These are phyloP conservation scores for Fonsecaea erecta DNA, from an alignment of 2,329 filamentous ascomycete genomes.

Conservation along the genomic window DNA sequence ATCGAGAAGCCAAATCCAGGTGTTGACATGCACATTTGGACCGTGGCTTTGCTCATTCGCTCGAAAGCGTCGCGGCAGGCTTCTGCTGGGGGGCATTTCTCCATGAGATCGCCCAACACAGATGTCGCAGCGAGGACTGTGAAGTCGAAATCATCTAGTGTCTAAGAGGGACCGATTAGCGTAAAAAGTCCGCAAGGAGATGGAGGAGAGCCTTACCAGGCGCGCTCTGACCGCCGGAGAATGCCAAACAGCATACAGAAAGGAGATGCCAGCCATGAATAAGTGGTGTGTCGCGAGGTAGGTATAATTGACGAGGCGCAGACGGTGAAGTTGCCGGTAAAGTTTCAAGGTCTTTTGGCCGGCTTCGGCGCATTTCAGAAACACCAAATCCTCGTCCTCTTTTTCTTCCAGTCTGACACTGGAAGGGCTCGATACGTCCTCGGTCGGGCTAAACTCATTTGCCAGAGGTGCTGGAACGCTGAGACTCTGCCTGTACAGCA, in stretches of 20 bases:
- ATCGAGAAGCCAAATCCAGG: constrained; percentile 70
- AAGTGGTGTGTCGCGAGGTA: constrained; percentile 94
- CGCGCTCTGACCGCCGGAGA: constrained; percentile 84
- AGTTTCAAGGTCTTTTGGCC: constrained; percentile 90
- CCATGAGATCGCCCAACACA: constrained; percentile 86
- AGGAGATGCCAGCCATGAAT: constrained; percentile 96
- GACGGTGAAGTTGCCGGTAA: constrained; percentile 85
- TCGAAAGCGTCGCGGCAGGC: constrained; percentile 94
- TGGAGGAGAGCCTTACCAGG: constrained; percentile 64
- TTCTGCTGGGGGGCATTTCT: constrained; percentile 93
- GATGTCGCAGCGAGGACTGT: constrained; percentile 92
- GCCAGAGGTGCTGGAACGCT: constrained; percentile 84
- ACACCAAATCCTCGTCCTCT: constrained; percentile 86
- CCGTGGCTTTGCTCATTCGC: constrained; percentile 90
- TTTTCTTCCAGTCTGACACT: constrained; percentile 51
- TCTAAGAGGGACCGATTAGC: constrained; percentile 48
- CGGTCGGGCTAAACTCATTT: constrained; percentile 69
- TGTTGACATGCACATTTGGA: constrained; percentile 89
- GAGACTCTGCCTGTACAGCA: constrained; percentile 90
- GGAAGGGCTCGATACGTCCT: constrained; percentile 63
- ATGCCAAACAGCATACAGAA: constrained; percentile 97
- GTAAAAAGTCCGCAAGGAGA: background rate
- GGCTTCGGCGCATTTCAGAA: constrained; percentile 91
- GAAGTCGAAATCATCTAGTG: constrained; percentile 96
- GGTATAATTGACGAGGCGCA: constrained; percentile 91